Percentiles rank a stretch among this genome's conserved stretches.
Evolutionary conservation across 768 basidiomycete genomes (phyloP).

Genomic region (Sporobolomyces pararoseus): DNA sequence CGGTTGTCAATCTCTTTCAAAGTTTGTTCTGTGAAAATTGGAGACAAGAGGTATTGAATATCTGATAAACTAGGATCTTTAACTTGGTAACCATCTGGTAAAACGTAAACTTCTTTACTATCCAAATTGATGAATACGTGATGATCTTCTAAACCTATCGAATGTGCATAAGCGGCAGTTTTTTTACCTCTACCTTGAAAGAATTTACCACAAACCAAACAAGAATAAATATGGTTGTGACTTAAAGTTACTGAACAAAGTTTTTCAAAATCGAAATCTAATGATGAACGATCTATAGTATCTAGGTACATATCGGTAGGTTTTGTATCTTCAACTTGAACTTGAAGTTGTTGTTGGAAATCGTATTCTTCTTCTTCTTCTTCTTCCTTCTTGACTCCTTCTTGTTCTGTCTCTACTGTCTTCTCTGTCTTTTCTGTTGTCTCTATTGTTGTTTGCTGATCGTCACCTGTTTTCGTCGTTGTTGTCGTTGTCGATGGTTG

Average conservation of each 20-base stretch:
- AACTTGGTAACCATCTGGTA: conserved; percentile 94
- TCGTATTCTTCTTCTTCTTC: conserved; percentile 6
- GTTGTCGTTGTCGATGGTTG: too few relatives aligned
- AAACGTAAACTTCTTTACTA: conserved; percentile 91
- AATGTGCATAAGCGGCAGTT: conserved; percentile 93
- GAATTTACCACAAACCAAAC: conserved; percentile 96
- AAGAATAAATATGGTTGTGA: conserved; percentile 96
- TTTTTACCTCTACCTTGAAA: conserved; percentile 93
- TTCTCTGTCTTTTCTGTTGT: neutral
- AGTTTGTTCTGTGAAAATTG: conserved; percentile 71
- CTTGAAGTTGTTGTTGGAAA: neutral
- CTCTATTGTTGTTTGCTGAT: too few relatives aligned
- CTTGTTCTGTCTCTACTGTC: neutral
- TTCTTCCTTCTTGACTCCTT: conserved; percentile 2
- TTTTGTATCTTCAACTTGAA: neutral
- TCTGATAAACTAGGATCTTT: conserved; percentile 95
- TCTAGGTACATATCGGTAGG: conserved; percentile 46
- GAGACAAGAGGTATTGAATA: conserved; percentile 82
- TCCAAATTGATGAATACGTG: conserved; percentile 96
- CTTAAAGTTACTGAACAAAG: conserved; percentile 93
- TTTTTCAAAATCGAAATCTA: conserved; percentile 99
- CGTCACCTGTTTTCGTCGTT: too few relatives aligned
- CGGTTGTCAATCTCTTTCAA: conserved; percentile 51
- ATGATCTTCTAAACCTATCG: conserved; percentile 95
- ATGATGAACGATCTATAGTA: conserved; percentile 64